These are phyloP conservation scores for Penicillium pulvis DNA, from an alignment of 495 filamentous ascomycete genomes.

Conservation along the genomic window DNA sequence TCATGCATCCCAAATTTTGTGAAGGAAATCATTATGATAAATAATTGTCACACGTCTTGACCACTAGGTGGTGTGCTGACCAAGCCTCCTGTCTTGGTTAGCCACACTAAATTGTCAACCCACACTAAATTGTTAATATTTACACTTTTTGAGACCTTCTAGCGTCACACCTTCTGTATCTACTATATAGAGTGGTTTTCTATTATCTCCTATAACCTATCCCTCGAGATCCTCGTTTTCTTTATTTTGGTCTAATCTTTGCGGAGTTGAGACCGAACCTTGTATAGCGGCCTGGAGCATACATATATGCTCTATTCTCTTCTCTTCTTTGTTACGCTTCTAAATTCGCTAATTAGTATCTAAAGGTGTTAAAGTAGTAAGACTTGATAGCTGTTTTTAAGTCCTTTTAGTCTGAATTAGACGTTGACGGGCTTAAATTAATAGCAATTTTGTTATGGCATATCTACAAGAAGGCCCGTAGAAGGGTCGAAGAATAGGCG, in stretches of 20 bases:
- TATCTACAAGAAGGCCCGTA: too few species aligned
- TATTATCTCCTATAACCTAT: background rate
- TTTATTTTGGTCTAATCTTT: background rate
- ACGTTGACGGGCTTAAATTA: background rate
- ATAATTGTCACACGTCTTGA: too few species aligned
- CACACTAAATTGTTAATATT: background rate
- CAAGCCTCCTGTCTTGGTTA: background rate
- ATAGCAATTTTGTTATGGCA: background rate
- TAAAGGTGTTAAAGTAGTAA: background rate
- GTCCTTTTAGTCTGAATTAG: background rate
- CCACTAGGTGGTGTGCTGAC: background rate
- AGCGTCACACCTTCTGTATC: background rate
- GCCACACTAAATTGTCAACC: background rate
- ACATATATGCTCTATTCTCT: background rate
- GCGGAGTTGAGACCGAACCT: background rate
- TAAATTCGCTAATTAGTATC: background rate
- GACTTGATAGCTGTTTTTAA: background rate
- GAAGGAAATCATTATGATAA: too few species aligned
- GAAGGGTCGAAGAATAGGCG: too few species aligned
- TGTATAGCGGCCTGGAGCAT: background rate
- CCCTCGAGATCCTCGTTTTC: background rate
- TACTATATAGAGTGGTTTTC: background rate
- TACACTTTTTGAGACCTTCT: background rate
- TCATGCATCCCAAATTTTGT: too few species aligned
- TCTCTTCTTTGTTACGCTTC: background rate